These are phyloP conservation scores for Bombardia bombarda DNA, from an alignment of 495 filamentous ascomycete species.

Conservation along the genomic window DNA sequence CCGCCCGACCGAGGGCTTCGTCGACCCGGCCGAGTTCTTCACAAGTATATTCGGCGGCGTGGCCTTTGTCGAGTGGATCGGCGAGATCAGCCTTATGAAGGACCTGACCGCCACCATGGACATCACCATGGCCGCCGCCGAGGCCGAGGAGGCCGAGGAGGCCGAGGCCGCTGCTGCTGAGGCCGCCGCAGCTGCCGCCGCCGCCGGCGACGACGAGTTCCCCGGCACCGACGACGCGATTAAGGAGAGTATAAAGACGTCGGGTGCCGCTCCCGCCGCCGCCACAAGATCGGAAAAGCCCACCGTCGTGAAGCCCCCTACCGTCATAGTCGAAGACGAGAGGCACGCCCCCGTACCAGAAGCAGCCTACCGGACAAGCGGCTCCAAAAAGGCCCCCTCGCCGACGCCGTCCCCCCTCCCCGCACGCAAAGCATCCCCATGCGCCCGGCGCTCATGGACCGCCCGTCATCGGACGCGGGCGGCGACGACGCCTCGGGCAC, in stretches of 20 bases:
- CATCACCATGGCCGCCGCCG: slow-evolving; percentile 69
- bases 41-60: slow-evolving; percentile 97
- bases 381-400: slow-evolving; percentile 10
- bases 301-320: slow-evolving; percentile 18
- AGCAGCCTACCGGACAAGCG: too few species aligned
- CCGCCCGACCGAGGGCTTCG: slow-evolving; percentile 81
- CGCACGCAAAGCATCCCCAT: slow-evolving; percentile 50
- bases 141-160: slow-evolving; percentile 48
- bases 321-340: slow-evolving; percentile 40
- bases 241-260: slow-evolving; percentile 38
- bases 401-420: slow-evolving; percentile 39
- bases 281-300: slow-evolving; percentile 12
- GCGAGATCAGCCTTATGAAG: slow-evolving; percentile 88
- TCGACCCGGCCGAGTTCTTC: slow-evolving; percentile 97
- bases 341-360: slow-evolving; percentile 9
- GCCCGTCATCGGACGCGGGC: slow-evolving; percentile 77
- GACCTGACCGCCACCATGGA: slow-evolving; percentile 86
- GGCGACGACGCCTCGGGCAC: slow-evolving; percentile 64
- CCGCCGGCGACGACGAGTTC: slow-evolving; percentile 33
- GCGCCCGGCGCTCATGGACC: slow-evolving; percentile 81
- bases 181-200: slow-evolving; percentile 40
- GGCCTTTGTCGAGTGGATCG: slow-evolving; percentile 86
- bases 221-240: slow-evolving; percentile 40
- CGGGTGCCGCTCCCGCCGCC: slow-evolving; percentile 15
- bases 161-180: slow-evolving; percentile 45